Evolutionary conservation across 2,329 filamentous ascomycete species (phyloP).

Genomic region (Madurella fahalii): DNA sequence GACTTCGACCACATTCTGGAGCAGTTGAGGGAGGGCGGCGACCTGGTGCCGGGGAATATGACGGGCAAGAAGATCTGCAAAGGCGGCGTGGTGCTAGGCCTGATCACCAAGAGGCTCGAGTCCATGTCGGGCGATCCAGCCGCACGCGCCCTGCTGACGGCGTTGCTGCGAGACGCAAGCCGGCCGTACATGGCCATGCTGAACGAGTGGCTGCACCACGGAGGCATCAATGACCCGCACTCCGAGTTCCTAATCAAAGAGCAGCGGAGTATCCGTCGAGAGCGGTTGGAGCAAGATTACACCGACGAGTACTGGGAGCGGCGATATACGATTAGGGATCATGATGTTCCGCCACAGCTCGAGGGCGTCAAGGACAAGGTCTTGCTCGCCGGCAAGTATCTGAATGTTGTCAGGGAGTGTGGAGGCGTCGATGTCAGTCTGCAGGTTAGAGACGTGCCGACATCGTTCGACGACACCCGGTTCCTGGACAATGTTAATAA

Average conservation of each 20-base stretch:
- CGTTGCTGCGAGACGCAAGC: constrained; percentile 80
- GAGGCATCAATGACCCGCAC: constrained; percentile 90
- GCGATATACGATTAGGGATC: constrained; percentile 88
- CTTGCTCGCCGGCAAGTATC: constrained; percentile 89
- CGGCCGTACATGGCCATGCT: constrained; percentile 97
- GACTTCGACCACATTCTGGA: constrained; percentile 93
- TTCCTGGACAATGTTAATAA: constrained; percentile 95
- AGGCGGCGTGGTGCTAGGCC: constrained; percentile 87
- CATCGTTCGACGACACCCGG: constrained; percentile 83
- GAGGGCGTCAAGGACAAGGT: constrained; percentile 91
- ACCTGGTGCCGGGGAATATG: constrained; percentile 72
- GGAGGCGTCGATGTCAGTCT: constrained; percentile 93
- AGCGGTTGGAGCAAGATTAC: constrained; percentile 90
- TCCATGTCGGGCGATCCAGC: constrained; percentile 92
- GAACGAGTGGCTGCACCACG: constrained; percentile 97
- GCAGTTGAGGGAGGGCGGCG: constrained; percentile 79
- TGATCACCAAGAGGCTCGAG: constrained; percentile 79
- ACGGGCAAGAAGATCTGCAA: constrained; percentile 90
- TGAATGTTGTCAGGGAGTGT: constrained; percentile 96
- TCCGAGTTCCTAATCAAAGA: constrained; percentile 93
- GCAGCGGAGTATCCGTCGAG: constrained; percentile 88
- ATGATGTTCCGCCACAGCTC: constrained; percentile 87
- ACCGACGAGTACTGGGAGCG: constrained; percentile 99
- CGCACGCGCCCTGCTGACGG: constrained; percentile 75
- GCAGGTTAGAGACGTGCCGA: constrained; percentile 80